Percentiles rank a stretch among this genome's conserved stretches.
phyloP scores from a whole-genome alignment of 805 yeast genomes.

The Barnettozyma siamensis region DNA sequence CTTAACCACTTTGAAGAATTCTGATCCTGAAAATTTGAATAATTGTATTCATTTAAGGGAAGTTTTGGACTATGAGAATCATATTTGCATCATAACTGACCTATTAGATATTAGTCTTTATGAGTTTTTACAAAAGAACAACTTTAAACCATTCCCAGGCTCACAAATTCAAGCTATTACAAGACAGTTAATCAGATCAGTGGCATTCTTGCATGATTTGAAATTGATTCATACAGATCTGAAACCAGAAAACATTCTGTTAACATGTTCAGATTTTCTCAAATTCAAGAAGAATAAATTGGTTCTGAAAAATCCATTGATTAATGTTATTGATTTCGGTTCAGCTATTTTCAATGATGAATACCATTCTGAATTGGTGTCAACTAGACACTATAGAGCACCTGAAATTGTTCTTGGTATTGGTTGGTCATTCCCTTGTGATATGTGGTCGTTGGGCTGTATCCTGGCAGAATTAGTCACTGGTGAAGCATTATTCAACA shows the following conservation, averaged over 20 bases:
- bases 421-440: constrained; percentile 98
- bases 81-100: constrained; percentile 91
- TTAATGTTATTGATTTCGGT: constrained; percentile 95
- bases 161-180: constrained; percentile 87
- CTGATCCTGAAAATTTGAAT: constrained; percentile 59
- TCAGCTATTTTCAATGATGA: constrained; percentile 92
- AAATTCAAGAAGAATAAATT: constrained; percentile 25
- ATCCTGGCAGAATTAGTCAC: constrained; percentile 84
- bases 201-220: constrained; percentile 84
- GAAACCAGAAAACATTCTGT: constrained; percentile 88
- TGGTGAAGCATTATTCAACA: constrained; percentile 91
- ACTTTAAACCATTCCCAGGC: constrained; percentile 88
- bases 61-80: constrained; percentile 89
- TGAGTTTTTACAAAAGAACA: constrained; percentile 83
- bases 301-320: constrained; percentile 68
- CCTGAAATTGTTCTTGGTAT: constrained; percentile 91
- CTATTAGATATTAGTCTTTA: constrained; percentile 77
- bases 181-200: constrained; percentile 77
- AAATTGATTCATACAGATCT: constrained; percentile 92
- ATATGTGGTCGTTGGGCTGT: constrained; percentile 95
- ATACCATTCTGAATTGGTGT: constrained; percentile 85
- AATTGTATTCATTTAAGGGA: constrained; percentile 84
- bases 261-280: constrained; percentile 20
- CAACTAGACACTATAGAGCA: constrained; percentile 94
- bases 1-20: constrained; percentile 60